A percentile compares a stretch with the other conserved stretches of the same genome.
Evolutionary conservation across 495 filamentous ascomycete genomes (phyloP).

Genomic region (Durotheca rogersii): DNA sequence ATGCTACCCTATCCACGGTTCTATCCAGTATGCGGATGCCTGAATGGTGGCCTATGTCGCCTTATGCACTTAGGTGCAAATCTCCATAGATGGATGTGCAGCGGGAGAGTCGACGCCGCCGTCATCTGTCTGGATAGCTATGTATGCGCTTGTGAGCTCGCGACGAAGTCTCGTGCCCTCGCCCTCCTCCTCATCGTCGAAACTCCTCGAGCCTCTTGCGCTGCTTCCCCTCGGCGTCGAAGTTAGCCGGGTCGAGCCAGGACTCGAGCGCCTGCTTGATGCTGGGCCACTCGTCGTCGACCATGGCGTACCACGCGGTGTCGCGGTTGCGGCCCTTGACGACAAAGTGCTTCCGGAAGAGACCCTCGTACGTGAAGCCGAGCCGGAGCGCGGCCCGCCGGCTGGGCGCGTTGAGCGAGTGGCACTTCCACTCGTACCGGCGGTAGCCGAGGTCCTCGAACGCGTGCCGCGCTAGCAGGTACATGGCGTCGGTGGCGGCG

Average conservation of each 20-base stretch:
- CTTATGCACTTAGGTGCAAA: no score
- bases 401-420: constrained; percentile 51
- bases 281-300: constrained; percentile 52
- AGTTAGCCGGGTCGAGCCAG: constrained; percentile 53
- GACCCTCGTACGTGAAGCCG: constrained; percentile 56
- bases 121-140: no score
- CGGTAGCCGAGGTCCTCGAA: constrained; percentile 55
- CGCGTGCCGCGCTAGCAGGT: constrained; percentile 46
- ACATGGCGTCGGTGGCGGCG: constrained; percentile 53
- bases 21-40: no score
- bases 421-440: constrained; percentile 61
- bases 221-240: constrained; percentile 49
- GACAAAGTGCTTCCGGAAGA: constrained; percentile 59
- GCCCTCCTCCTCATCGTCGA: constrained; percentile 15
- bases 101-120: no score
- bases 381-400: constrained; percentile 51
- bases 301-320: constrained; percentile 56
- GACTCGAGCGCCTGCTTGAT: constrained; percentile 44
- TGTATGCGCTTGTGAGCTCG: no score
- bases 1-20: no score
- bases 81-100: no score
- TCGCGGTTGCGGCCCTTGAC: constrained; percentile 57
- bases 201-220: constrained; percentile 38
- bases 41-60: no score
- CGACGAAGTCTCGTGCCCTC: no score